A percentile compares a stretch with the other conserved stretches of the same genome.
Evolutionary conservation across 2,329 filamentous ascomycete genomes (phyloP).

Genomic region (Paraphaeosphaeria minitans): DNA sequence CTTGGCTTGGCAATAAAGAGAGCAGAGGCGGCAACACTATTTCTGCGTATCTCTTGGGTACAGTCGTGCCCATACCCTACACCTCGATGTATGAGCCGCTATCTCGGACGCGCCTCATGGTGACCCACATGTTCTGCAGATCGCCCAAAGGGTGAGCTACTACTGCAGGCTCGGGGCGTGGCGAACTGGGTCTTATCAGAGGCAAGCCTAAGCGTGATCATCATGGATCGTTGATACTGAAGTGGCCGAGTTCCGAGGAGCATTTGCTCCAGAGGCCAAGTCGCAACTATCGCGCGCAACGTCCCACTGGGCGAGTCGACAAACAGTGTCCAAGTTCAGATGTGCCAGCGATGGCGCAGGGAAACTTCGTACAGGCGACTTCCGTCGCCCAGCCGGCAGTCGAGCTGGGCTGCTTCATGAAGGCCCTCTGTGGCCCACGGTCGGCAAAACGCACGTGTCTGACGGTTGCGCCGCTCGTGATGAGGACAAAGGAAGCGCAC

Average conservation of each 20-base stretch:
- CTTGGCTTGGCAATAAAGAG: too few relatives aligned
- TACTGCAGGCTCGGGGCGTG: not conserved
- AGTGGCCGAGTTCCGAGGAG: slow-evolving; percentile 8
- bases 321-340: not conserved
- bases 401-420: not conserved
- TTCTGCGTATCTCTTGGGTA: too few relatives aligned
- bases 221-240: not conserved
- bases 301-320: not conserved
- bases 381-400: not conserved
- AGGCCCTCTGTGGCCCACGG: not conserved
- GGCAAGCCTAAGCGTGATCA: not conserved
- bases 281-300: not conserved
- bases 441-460: not conserved
- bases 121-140: slow-evolving; percentile 4
- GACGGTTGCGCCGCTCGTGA: not conserved
- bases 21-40: too few relatives aligned
- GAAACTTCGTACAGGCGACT: not conserved
- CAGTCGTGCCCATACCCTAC: too few relatives aligned
- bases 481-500: not conserved
- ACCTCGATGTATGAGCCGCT: too few relatives aligned
- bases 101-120: not conserved
- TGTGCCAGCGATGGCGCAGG: not conserved
- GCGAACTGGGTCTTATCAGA: slow-evolving; percentile 5
- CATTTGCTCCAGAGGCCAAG: not conserved
- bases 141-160: slow-evolving; percentile 1